Base-by-base conservation (phyloP, 2,329 filamentous ascomycete genomes). In the Lachnellula willkommii region DNA sequence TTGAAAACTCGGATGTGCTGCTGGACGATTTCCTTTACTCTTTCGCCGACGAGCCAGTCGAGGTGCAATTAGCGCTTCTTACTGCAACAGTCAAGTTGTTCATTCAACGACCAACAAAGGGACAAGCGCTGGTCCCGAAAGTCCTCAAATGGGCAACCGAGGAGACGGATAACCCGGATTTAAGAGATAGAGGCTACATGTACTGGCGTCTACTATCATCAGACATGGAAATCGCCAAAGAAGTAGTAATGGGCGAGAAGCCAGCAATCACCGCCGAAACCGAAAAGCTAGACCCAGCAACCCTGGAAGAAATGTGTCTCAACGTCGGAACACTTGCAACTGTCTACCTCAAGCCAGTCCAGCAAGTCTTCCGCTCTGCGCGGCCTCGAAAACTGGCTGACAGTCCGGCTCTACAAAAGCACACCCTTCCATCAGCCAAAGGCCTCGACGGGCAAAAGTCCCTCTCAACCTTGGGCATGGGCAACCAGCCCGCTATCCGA, bases 101-200 rank as follows among this genome's bases (percentile, higher is more conserved):
- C 74, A 96, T 99, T 63, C 94, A 97, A 70, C 83, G 94, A 22
- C 94, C 94, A 0, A 96, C 92, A 15, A 95, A 95, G 69, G 94
- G 90, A 26, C 92, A 96, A 67, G 86, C 95, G 52, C 79, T 99
- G 6, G 93, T 99, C 0, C 94, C 93, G 1, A 91, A 91, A 67
- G 93, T 97, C 2, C 78, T 99, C 50, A 97, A 97, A 73, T 97
- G 94, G 93, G 95, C 94, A 4, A 99, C 94, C 0, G 94, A 97
- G 71, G 94, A 97, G 71, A 97, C 93, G n/a, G 94, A 99, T 69
- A 96, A 99, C 72, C 94, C 94, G 0, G 94, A 99, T 72, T 82
- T 99, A 28, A 86, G 94, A 61, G 94, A 99, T 71, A 81, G 94
- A 66, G 94, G 94, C 0, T 99, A 96, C 77, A 97, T 99, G 92